Conservation (phyloP, 106 monocot genomes). For the Dendrobium chrysotoxum region DNA sequence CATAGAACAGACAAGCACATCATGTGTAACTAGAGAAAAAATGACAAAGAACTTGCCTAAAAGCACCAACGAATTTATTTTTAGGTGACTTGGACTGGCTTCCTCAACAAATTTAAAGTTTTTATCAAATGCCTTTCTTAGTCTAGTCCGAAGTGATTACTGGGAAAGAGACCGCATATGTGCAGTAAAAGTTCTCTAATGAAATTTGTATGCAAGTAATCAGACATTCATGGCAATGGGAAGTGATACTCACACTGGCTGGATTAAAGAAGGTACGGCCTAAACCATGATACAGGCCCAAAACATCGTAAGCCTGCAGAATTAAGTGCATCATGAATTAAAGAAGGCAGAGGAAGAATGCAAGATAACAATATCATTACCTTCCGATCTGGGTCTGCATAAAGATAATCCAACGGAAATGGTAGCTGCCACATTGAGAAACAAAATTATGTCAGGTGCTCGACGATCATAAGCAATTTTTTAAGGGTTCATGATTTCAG, state of each 20-base stretch:
- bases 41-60: too few species aligned
- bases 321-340: neutral
- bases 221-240: neutral
- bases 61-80: too few species aligned
- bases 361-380: conserved; percentile 25
- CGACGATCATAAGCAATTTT: neutral
- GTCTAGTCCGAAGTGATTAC: too few species aligned
- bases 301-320: conserved; percentile 67
- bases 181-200: too few species aligned
- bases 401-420: conserved; percentile 67
- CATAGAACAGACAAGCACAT: too few species aligned
- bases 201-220: neutral
- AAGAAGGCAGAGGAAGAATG: neutral
- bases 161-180: too few species aligned
- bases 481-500: neutral
- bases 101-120: neutral
- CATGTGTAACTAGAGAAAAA: too few species aligned
- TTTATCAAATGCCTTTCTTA: too few species aligned
- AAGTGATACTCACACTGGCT: conserved; percentile 63
- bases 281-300: conserved; percentile 78
- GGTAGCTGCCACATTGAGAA: conserved; percentile 42
- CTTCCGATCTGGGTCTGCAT: conserved; percentile 79
- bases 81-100: too few species aligned
- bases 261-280: conserved; percentile 88
- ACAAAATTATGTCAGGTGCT: neutral